Conservation (phyloP, 2,329 filamentous ascomycete genomes). For the Neofusicoccum cordaticola region DNA sequence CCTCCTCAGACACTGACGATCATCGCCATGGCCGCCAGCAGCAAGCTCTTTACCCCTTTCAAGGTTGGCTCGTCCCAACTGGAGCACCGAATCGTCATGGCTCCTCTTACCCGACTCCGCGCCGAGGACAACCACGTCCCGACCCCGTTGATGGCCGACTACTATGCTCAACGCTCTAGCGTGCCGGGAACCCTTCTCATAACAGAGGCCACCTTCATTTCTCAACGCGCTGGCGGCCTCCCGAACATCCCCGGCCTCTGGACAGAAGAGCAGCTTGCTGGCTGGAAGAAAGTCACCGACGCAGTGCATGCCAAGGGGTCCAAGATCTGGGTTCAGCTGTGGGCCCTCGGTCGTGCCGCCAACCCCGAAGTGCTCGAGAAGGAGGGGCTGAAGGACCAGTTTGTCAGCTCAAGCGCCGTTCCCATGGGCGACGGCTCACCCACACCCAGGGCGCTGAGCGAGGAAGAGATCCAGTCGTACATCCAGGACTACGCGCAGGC, state of each 20-base stretch:
- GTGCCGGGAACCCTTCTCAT: conserved; percentile 32
- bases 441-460: conserved; percentile 36
- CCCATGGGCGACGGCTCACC: conserved; percentile 32
- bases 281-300: conserved; percentile 60
- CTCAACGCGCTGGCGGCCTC: conserved; percentile 26
- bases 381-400: conserved; percentile 24
- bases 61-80: conserved; percentile 27
- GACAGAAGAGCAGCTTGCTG: conserved; percentile 51
- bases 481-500: conserved; percentile 41
- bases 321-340: conserved; percentile 62
- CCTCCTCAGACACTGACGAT: neutral
- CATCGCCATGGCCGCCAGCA: conserved; percentile 14
- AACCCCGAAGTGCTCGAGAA: conserved; percentile 34
- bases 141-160: conserved; percentile 35
- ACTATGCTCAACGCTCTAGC: conserved; percentile 31
- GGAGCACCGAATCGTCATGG: conserved; percentile 28
- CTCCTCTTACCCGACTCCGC: conserved; percentile 39
- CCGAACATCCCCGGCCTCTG: conserved; percentile 31
- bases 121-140: conserved; percentile 49
- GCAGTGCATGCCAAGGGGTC: conserved; percentile 62
- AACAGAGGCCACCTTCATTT: conserved; percentile 36
- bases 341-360: conserved; percentile 58
- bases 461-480: conserved; percentile 39
- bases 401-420: conserved; percentile 31
- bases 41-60: conserved; percentile 29